Evolutionary conservation across 2,329 filamentous ascomycete genomes (phyloP).

Genomic region (Hymenotorrendiella dingleyae): DNA sequence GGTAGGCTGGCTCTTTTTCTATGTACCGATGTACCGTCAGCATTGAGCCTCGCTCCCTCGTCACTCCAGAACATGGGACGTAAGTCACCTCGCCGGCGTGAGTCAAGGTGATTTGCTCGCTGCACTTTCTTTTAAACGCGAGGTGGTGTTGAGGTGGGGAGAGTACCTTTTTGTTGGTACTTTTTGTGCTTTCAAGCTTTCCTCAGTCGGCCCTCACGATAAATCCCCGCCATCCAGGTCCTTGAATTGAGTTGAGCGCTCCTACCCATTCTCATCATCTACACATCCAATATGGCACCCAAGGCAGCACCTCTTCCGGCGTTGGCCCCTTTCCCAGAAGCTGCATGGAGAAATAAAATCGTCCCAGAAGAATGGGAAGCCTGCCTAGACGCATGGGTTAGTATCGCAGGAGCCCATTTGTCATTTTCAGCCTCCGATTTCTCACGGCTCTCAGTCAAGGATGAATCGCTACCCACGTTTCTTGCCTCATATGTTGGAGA

Average conservation of each 20-base stretch:
- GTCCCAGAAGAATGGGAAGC: conserved; percentile 67
- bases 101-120: conserved; percentile 17
- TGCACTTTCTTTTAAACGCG: background rate
- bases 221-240: background rate
- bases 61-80: too few relatives aligned
- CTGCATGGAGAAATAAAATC: conserved; percentile 60
- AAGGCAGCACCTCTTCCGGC: conserved; percentile 48
- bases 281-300: conserved; percentile 32
- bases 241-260: too few relatives aligned
- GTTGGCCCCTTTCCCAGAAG: conserved; percentile 71
- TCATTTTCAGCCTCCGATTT: conserved; percentile 53
- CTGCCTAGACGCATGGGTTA: conserved; percentile 71
- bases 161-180: background rate
- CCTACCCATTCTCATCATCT: background rate
- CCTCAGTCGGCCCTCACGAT: background rate
- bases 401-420: conserved; percentile 60
- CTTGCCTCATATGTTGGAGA: conserved; percentile 62
- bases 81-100: conserved; percentile 7
- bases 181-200: background rate
- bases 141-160: background rate
- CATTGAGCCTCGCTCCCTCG: background rate
- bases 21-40: conserved; percentile 5
- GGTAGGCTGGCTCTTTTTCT: background rate
- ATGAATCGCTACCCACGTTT: conserved; percentile 57
- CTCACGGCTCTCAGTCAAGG: conserved; percentile 40